A percentile compares a stretch with the other conserved stretches of the same genome.
These are phyloP conservation scores for Penicillium glabrum DNA, from an alignment of 2,329 filamentous ascomycete genomes.

Conservation along the genomic window DNA sequence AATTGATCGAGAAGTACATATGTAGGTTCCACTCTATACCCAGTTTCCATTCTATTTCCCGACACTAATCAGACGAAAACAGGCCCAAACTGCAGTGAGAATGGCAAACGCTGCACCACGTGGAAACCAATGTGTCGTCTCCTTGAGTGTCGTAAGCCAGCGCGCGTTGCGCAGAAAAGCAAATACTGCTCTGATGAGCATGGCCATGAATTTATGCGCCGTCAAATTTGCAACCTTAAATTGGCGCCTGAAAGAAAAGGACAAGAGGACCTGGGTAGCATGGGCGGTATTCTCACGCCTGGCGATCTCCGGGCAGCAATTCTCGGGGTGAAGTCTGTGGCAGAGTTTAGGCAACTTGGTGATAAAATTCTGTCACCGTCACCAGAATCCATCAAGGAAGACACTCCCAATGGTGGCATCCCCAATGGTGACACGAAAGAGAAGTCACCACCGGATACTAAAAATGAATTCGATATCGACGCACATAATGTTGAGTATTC, in stretches of 20 bases:
- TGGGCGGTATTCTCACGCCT: slow-evolving; percentile 43
- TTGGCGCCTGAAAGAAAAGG: slow-evolving; percentile 22
- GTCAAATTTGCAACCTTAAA: slow-evolving; percentile 32
- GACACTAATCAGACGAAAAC: slow-evolving; percentile 7
- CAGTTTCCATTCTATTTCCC: background rate
- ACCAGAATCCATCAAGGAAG: slow-evolving; percentile 21
- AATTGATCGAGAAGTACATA: slow-evolving; percentile 52
- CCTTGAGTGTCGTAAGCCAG: slow-evolving; percentile 47
- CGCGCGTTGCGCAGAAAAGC: slow-evolving; percentile 43
- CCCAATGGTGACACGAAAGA: slow-evolving; percentile 13
- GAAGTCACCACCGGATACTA: slow-evolving; percentile 20
- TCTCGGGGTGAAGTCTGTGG: slow-evolving; percentile 36
- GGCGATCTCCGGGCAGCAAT: slow-evolving; percentile 44
- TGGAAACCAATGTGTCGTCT: slow-evolving; percentile 54
- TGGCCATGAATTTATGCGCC: slow-evolving; percentile 47
- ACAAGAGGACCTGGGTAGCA: slow-evolving; percentile 39
- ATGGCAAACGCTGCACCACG: slow-evolving; percentile 45
- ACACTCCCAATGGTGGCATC: slow-evolving; percentile 6
- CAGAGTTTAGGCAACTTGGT: slow-evolving; percentile 44
- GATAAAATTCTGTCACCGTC: slow-evolving; percentile 37
- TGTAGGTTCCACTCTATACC: slow-evolving; percentile 35
- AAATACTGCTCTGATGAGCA: slow-evolving; percentile 54
- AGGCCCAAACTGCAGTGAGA: slow-evolving; percentile 46
- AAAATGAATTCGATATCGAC: slow-evolving; percentile 31
- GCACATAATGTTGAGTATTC: slow-evolving; percentile 35